Base-by-base conservation (phyloP, 2,329 filamentous ascomycete genomes). In the Pseudogymnoascus verrucosus region DNA sequence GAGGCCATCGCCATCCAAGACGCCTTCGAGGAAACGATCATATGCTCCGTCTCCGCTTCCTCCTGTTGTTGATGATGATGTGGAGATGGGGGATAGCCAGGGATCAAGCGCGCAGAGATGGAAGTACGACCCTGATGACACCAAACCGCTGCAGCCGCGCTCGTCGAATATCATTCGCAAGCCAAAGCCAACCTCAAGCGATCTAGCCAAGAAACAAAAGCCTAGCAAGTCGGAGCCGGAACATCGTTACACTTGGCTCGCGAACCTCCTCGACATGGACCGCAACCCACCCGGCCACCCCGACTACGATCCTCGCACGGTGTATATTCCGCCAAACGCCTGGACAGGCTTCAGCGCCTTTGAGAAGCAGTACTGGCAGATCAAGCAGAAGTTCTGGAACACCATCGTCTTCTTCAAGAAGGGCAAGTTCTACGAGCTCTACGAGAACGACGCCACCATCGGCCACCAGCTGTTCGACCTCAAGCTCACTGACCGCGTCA, bases 381-480 rank as follows among this genome's bases (percentile, higher is more conserved):
- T 99, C 76, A 99, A 99, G 78, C 90, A 93, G 75, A 97, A 97
- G 70, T 90, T 96, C 68, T 98, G 91, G 90, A 92, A 97, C 68
- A 97, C 93, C 0, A 89, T 99, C 54, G 93, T 99, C 14, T 99
- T 99, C 77, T 99, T 99, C 86, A 99, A 98, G 77, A 99, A 99
- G 80, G 95, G 95, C 71, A 99, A 99, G 71, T 99, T 99, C 76
- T 99, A 97, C 73, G 95, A 99, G 74, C 82, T 99, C 0, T 99
- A 98, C 72, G 95, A 99, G 74, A 96, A 97, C 65, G 95, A 99
- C 76, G 95, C 95, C 4, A 96, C 93, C 0, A 88, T 98, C 63
- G 95, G 95, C 4, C 93, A 99, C 73, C 95, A 98, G 74, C 81
- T 97, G 14, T 99, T 99, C 70, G 95, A 99, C 75, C 83, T 99